Base-by-base conservation (phyloP, 306 rosid genomes). In the Lithocarpus polystachyus region DNA sequence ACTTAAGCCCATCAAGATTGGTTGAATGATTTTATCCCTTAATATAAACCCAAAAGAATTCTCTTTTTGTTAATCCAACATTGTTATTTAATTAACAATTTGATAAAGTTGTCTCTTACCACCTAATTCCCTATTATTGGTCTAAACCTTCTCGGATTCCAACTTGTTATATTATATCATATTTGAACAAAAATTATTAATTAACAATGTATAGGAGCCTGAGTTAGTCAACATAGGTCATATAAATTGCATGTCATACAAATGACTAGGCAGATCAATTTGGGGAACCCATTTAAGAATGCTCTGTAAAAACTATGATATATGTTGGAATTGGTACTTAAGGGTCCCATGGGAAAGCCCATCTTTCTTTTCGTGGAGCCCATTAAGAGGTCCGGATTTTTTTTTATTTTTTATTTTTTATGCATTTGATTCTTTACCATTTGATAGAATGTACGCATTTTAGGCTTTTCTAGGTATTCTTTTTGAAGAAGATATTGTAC, bases 121-220 rank as follows among this genome's bases (percentile, higher is more conserved):
- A 20, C 77, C 62, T 19, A 79, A 79, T 29, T 67, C 18, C 76
- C 15, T 19, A 71, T 55, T 8, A 43, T 2, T 78, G 60, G 71
- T 24, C 76, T 18, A 69, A 56, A 56, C 61, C 20, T 78, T 57
- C 51, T 78, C 33, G 57, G 54, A 57, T 59, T 53, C 64, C 80
- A n/a, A 77, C 56, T 77, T 31, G 20, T 9, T 33, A 3, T 55
- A 9, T 68, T 54, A 1, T 19, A n/a, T 13, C 20, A 14, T 22
- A 12, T 19, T 29, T 26, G 18, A 48, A 48, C 17, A 48, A 3
- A 48, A 10, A 48, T 48, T 1, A 48, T 48, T 3, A 48, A 48
- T 48, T 12, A 48, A 48, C 17, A 48, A 48, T 11, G 1, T 12
- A 40, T 15, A 14, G 43, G 48, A 9, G 15, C 65, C n/a, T 78